phyloP scores from a whole-genome alignment of 257 asterid genomes.

The Fraxinus americana region DNA sequence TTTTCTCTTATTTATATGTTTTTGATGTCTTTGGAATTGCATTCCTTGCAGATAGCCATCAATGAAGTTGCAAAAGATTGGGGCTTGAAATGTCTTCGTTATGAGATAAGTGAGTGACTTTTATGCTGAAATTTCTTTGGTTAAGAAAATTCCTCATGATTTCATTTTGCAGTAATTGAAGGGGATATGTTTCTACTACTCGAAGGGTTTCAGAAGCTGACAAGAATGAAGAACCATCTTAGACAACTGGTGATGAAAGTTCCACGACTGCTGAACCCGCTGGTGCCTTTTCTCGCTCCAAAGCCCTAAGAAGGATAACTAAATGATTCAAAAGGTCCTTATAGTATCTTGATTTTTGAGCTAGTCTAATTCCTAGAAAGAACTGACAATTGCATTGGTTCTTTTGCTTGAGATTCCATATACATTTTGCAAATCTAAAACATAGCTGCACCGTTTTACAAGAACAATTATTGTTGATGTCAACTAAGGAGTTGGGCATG shows the following conservation, averaged over 20 bases:
- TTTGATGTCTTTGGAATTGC: conserved; percentile 17
- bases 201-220: conserved; percentile 41
- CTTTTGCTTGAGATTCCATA: too few species aligned
- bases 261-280: conserved; percentile 18
- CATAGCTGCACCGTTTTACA: too few species aligned
- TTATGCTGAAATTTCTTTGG: neutral
- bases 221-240: conserved; percentile 24
- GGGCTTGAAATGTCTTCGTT: conserved; percentile 92
- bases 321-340: conserved; percentile 14
- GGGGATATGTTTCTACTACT: conserved; percentile 95
- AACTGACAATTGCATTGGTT: neutral
- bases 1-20: conserved; percentile 2
- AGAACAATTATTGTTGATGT: too few species aligned
- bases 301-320: conserved; percentile 35
- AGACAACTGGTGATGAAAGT: conserved; percentile 23
- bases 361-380: neutral
- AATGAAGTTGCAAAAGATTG: conserved; percentile 86
- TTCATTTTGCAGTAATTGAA: conserved; percentile 24
- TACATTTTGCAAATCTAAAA: too few species aligned
- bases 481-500: neutral
- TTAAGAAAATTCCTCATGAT: conserved; percentile 3
- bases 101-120: conserved; percentile 85
- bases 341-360: neutral
- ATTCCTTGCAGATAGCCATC: conserved; percentile 62
- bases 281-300: conserved; percentile 42